Conservation (phyloP, 2,329 filamentous ascomycete genomes). For the Fusarium verticillioides region DNA sequence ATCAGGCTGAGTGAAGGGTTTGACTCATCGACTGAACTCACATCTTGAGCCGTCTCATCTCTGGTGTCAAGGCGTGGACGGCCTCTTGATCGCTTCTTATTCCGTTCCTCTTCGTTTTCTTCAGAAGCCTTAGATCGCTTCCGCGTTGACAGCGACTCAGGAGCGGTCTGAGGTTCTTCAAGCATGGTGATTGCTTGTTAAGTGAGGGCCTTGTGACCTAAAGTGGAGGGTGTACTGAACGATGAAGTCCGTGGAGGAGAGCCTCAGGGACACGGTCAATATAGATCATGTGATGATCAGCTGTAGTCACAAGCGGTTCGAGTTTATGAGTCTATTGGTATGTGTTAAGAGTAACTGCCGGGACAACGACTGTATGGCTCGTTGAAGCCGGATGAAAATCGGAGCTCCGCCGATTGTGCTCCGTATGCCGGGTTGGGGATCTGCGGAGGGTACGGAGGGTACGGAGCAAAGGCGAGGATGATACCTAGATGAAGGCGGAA, state of each 20-base stretch:
- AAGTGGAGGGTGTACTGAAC: not conserved
- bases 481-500: not conserved
- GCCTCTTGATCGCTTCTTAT: constrained; percentile 73
- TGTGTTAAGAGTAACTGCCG: not conserved
- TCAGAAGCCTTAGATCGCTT: constrained; percentile 43
- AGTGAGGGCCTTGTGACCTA: not conserved
- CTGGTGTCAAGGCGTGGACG: constrained; percentile 80
- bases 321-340: not conserved
- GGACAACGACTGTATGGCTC: not conserved
- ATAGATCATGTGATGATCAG: not conserved
- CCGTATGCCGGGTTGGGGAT: constrained; percentile 18
- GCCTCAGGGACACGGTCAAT: not conserved
- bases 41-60: constrained; percentile 81
- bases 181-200: constrained; percentile 9
- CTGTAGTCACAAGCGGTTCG: not conserved
- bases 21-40: constrained; percentile 56
- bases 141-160: constrained; percentile 7
- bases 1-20: not conserved
- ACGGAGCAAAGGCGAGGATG: constrained; percentile 14
- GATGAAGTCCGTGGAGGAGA: not conserved
- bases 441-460: constrained; percentile 3
- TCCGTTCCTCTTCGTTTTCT: constrained; percentile 53
- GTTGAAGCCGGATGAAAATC: not conserved
- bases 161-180: constrained; percentile 3
- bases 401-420: constrained; percentile 11